Evolutionary conservation across 805 yeast species (phyloP), one percentile per base, ranked within the genome.

Genomic region (Isabelozyma heimii): DNA sequence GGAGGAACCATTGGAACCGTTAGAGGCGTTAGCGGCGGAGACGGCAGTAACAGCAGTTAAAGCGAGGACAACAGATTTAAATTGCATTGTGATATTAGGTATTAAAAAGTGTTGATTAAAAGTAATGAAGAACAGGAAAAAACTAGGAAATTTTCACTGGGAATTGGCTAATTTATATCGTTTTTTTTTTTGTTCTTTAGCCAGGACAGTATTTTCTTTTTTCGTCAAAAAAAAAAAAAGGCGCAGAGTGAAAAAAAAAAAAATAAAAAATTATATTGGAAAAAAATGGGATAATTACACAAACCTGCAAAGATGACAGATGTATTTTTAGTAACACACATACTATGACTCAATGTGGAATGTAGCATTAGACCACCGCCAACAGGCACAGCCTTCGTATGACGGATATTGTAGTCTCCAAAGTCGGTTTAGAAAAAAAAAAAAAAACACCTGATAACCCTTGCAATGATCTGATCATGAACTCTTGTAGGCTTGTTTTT

Each of bases 1-100:
- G 62, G 70, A 60, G 48, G 86, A 72, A 52, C 64, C 66, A 67
- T 74, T 72, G 56, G 81, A 49, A 54, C 73, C 63, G 66, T 72
- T 72, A 50, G 82, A 62, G 57, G 65, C 62, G 72, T 72, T 73
- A 55, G 82, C 82, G 61, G 89, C 89, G 63, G 81, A 79, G 63
- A 79, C 89, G 62, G 83, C 85, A 58, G 89, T 75, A 59, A 76
- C 82, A 58, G 88, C 82, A 72, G 89, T 83, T 70, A 85, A 77
- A 64, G 88, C 81, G 70, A 83, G 76, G 70, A 83, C 71, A 67
- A 85, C 75, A 70, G 81, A 71, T 67, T 80, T 77, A 85, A 84
- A 82, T 82, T 86, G 89, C 91, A 86, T 86, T 79, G 51, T 52
- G 40, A 10, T 38, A 38, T 38, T 16, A 15, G 43, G 33, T 43